Percentiles rank a stretch among this genome's conserved stretches.
Conservation (phyloP, 441 rosid species). For the Gossypium aridum region DNA sequence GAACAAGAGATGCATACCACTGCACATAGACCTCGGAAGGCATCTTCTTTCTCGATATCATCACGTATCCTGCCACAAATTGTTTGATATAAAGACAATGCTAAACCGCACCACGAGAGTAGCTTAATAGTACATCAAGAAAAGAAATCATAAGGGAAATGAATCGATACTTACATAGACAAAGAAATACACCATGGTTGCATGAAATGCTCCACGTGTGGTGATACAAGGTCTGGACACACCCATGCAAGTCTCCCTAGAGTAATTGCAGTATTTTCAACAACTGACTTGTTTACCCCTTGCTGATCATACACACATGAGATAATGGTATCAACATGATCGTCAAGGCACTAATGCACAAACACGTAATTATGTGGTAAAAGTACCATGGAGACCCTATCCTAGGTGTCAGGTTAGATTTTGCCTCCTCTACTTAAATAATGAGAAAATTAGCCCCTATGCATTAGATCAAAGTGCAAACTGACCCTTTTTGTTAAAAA, state of each 20-base stretch:
- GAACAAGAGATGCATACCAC: constrained; percentile 45
- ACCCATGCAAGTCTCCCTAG: constrained; percentile 98
- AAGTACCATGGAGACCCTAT: neutral
- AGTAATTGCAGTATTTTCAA: constrained; percentile 96
- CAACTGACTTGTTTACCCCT: constrained; percentile 77
- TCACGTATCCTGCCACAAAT: constrained; percentile 73
- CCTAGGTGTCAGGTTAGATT: neutral
- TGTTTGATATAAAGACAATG: neutral
- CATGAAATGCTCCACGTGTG: constrained; percentile 83
- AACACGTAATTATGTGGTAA: neutral
- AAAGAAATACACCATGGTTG: constrained; percentile 75
- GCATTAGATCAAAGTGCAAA: neutral
- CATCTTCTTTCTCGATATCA: constrained; percentile 96
- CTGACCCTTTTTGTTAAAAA: neutral
- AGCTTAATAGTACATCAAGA: neutral
- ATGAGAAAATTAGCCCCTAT: neutral
- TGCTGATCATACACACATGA: constrained; percentile 28
- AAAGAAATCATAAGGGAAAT: neutral
- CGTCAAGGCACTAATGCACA: neutral
- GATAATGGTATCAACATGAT: neutral
- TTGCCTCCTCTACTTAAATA: neutral
- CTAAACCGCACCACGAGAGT: neutral
- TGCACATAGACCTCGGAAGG: constrained; percentile 97
- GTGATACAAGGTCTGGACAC: constrained; percentile 83
- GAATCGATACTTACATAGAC: constrained; percentile 26